Conservation (phyloP, 257 asterid species). For the Solanum habrochaites region DNA sequence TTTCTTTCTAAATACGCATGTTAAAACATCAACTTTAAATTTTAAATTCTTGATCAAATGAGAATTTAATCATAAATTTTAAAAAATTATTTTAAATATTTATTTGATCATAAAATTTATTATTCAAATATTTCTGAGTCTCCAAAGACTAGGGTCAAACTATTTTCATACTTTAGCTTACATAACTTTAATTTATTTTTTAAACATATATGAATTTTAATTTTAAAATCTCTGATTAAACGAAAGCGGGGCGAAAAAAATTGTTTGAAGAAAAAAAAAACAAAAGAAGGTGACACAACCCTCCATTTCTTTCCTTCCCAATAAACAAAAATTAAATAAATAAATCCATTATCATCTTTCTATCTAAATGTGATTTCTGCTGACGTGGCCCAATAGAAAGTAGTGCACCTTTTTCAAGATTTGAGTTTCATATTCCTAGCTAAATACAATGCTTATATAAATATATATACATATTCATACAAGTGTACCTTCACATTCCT, state of each 20-base stretch:
- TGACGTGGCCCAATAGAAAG: conserved; percentile 45
- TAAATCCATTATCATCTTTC: conserved; percentile 27
- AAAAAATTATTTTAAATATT: too few relatives aligned
- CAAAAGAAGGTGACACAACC: background rate
- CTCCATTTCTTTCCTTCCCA: background rate
- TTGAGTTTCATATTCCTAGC: background rate
- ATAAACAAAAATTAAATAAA: background rate
- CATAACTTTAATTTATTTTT: too few relatives aligned
- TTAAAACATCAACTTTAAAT: background rate
- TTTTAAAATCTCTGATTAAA: too few relatives aligned
- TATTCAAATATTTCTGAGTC: background rate
- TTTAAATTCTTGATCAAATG: background rate
- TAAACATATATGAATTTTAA: too few relatives aligned
- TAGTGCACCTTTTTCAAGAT: background rate
- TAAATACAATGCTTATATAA: background rate
- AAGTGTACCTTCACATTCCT: background rate
- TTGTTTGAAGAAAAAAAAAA: too few relatives aligned
- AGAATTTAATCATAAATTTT: too few relatives aligned
- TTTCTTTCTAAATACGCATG: background rate
- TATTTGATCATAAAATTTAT: too few relatives aligned
- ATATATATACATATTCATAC: background rate
- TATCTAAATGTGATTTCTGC: conserved; percentile 46
- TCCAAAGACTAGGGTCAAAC: too few relatives aligned
- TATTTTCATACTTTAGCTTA: background rate
- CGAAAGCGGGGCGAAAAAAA: background rate